Evolutionary conservation across 768 basidiomycete genomes (phyloP), one percentile per base, ranked within the genome.

Genomic region (Candolleomyces eurysporus): DNA sequence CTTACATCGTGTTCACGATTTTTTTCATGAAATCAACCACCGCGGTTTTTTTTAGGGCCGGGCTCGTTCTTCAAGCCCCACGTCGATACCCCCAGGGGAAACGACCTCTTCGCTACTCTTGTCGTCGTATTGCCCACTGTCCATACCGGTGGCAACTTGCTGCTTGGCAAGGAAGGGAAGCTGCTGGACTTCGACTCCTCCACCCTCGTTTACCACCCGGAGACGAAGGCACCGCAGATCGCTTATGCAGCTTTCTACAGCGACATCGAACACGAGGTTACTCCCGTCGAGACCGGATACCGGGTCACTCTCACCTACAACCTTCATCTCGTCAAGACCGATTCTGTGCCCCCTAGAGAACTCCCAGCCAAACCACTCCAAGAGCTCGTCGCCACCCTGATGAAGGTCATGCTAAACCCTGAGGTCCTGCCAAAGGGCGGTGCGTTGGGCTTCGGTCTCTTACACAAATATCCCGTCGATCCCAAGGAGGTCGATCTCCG

Each of bases 1-100:
- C 26, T 26, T 26, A 2, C 22, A 7, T 6, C 21, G 26, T 26
- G 26, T 26, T 26, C 26, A 26, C 26, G 26, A 26, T 26, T 26
- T 26, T 2, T 42, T 17, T 26, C 19, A 13, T 26, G 11, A 36
- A 22, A 7, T 19, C 26, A 40, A 30, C 39, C 30, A n/a, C 48
- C 31, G 10, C 43, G 13, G 45, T 36, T 16, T 9, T n/a, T 43
- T 54, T 4, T 26, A 81, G 80, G 73, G 1, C 65, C 74, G 49
- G 82, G 72, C 10, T 75, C 75, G 0, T 83, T 81, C 65, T 84
- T 84, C 74, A 82, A 82, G 63, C 45, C 78, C 0, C 83, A 83
- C 63, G 73, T 77, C 43, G 84, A 84, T 60, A 82, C 82, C 0
- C 81, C 80, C 5, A 76, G 78, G 10, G 65, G 70, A 8, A 69